Evolutionary conservation across 768 basidiomycete species (phyloP).

Genomic region (Exidia glandulosa): DNA sequence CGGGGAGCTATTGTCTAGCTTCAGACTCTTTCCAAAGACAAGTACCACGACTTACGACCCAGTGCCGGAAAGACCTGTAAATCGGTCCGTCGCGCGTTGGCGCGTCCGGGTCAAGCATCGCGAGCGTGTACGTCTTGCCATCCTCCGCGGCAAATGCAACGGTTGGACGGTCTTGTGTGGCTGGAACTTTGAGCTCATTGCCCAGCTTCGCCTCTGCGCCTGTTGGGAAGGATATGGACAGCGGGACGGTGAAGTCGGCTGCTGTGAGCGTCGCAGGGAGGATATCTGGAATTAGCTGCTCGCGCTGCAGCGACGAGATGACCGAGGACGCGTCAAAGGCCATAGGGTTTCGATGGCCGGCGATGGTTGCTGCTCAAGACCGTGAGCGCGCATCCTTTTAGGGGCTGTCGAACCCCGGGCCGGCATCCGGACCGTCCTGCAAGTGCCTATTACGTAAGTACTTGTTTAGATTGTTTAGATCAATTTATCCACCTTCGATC

Average conservation of each 20-base stretch:
- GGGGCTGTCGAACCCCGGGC: no score
- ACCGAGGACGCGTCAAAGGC: not conserved
- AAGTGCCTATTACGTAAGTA: no score
- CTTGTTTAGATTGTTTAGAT: no score
- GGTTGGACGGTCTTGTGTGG: constrained; percentile 40
- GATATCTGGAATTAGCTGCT: not conserved
- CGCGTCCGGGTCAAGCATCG: constrained; percentile 51
- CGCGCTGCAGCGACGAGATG: not conserved
- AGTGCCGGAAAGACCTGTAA: constrained; percentile 44
- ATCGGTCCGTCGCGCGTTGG: constrained; percentile 39
- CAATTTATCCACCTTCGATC: no score
- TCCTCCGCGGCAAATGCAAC: constrained; percentile 35
- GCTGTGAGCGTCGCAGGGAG: not conserved
- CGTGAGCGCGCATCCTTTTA: no score
- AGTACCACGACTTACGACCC: constrained; percentile 32
- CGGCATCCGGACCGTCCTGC: no score
- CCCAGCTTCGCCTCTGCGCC: constrained; percentile 29
- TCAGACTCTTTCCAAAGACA: not conserved
- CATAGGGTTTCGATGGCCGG: not conserved
- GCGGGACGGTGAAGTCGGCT: not conserved
- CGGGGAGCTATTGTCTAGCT: no score
- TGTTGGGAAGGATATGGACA: constrained; percentile 23
- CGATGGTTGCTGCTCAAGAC: not conserved
- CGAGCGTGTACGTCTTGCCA: constrained; percentile 34
- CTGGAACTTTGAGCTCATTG: constrained; percentile 23